These are phyloP conservation scores for Paulownia fortunei DNA, from an alignment of 257 asterid genomes.

Conservation along the genomic window DNA sequence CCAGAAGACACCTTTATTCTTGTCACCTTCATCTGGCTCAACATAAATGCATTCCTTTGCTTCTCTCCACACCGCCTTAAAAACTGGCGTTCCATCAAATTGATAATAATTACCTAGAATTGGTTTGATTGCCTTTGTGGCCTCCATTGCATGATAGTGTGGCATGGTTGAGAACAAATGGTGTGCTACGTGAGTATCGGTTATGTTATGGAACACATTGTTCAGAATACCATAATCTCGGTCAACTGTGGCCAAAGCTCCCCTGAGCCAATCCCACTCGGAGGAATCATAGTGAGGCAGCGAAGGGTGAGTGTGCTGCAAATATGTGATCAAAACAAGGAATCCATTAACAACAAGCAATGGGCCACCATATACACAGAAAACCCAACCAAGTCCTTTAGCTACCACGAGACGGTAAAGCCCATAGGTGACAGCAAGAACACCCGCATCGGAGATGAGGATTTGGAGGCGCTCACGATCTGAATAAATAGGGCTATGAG, in stretches of 20 bases:
- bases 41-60: constrained; percentile 79
- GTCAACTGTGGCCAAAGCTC: constrained; percentile 78
- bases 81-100: constrained; percentile 68
- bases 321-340: constrained; percentile 75
- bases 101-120: constrained; percentile 75
- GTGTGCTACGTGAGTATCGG: constrained; percentile 85
- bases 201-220: constrained; percentile 78
- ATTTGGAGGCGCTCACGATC: constrained; percentile 79
- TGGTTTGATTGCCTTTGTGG: constrained; percentile 80
- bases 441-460: constrained; percentile 63
- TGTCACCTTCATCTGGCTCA: constrained; percentile 63
- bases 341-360: constrained; percentile 76
- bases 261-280: constrained; percentile 90
- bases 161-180: constrained; percentile 90
- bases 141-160: constrained; percentile 86
- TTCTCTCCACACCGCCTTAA: constrained; percentile 74
- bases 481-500: constrained; percentile 70
- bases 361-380: constrained; percentile 64
- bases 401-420: constrained; percentile 56
- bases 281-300: constrained; percentile 82
- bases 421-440: constrained; percentile 49
- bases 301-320: constrained; percentile 87
- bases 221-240: constrained; percentile 78
- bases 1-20: constrained; percentile 78
- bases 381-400: constrained; percentile 68